These are phyloP conservation scores for Pyrus communis DNA, from an alignment of 306 rosid species.

Conservation along the genomic window DNA sequence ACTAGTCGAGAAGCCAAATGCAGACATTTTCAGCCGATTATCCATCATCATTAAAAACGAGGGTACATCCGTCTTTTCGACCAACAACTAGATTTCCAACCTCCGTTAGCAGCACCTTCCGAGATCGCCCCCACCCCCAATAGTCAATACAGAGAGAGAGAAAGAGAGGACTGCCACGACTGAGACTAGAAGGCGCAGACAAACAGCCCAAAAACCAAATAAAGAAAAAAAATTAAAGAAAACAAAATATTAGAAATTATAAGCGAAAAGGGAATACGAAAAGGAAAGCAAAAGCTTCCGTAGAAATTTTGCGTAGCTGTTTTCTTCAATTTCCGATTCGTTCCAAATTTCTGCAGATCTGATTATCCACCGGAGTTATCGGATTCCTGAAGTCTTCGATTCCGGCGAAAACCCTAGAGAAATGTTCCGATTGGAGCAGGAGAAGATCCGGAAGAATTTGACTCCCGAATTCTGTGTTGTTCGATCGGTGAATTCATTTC, in stretches of 20 bases:
- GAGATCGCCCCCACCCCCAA: background rate
- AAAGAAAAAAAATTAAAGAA: background rate
- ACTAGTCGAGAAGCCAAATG: background rate
- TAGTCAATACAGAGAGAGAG: background rate
- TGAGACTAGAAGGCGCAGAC: background rate
- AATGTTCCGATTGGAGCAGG: conserved; percentile 42
- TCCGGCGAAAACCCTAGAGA: conserved; percentile 8
- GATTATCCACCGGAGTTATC: background rate
- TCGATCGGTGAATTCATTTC: background rate
- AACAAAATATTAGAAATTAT: background rate
- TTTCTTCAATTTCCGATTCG: background rate
- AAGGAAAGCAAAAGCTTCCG: background rate
- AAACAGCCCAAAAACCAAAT: background rate
- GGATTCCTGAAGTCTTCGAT: background rate
- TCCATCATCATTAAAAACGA: background rate
- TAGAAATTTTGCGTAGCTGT: background rate
- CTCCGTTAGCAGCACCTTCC: background rate
- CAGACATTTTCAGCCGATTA: background rate
- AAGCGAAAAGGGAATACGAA: background rate
- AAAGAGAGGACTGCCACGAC: conserved; percentile 3
- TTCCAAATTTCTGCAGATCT: conserved; percentile 13
- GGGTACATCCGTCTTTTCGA: conserved; percentile 5
- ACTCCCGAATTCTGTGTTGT: conserved; percentile 1
- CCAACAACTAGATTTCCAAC: background rate
- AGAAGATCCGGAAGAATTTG: conserved; percentile 50